Evolutionary conservation across 2,329 filamentous ascomycete species (phyloP), one percentile per base, ranked within the genome.

Genomic region (Ophiostoma triangulosporum): DNA sequence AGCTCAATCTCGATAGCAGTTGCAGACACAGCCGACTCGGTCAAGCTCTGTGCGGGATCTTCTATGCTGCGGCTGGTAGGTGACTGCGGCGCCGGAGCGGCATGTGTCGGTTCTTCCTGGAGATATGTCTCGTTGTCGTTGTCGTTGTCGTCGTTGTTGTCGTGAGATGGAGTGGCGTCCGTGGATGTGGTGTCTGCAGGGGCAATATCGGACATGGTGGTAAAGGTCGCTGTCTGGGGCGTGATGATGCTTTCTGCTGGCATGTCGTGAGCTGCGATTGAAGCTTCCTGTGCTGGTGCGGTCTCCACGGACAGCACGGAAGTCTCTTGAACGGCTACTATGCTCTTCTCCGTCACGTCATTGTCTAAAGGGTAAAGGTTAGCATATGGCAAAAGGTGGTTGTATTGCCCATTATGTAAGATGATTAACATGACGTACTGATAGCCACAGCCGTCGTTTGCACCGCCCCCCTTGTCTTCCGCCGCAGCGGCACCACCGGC

Each of bases 401-500:
- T 43, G 38, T 24, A 43, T 43, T 43, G 12, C 9, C 9, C 22
- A 36, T 22, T 43, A 26, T 11, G 29, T 31, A n/a, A n/a, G n/a
- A n/a, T n/a, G n/a, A 24, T 43, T 43, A 43, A 17, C 6, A 36
- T 36, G 20, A 43, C 38, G 24, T 43, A 43, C 38, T 43, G 38
- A 43, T 43, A 14, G 38, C 38, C 5, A 26, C 38, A 3, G 20
- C 38, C 8, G 35, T 36, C n/a, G 12, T 11, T 43, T 12, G 38
- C 5, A 17, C 24, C 20, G 22, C 12, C 26, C 12, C 43, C 8
- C 32, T 36, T 53, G 52, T 20, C 46, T 60, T 60, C 48, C 60
- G 59, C 48, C 63, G 51, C 6, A 59, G 60, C 12, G 64, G 64
- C 1, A 61, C 49, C 2, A 62, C 49, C 1, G 66, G 66, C 36